Conservation (phyloP, 1,284 basidiomycete species). For the Cutaneotrichosporon sp. region DNA sequence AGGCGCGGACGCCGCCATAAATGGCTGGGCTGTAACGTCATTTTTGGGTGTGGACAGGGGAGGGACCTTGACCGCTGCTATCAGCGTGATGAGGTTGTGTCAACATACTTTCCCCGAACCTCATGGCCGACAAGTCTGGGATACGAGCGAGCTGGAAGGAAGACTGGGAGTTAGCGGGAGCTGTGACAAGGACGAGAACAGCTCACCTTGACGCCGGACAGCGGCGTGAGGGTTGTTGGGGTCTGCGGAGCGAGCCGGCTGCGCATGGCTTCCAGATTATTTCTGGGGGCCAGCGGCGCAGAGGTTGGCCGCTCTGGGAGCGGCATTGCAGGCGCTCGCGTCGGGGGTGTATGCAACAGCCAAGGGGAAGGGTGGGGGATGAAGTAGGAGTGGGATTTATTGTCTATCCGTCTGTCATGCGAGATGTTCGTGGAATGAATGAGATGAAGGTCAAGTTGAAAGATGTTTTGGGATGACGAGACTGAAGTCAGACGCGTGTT, state of each 20-base stretch:
- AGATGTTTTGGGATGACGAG: too few relatives aligned
- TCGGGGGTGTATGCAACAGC: background rate
- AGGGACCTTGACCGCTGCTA: background rate
- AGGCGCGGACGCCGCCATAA: background rate
- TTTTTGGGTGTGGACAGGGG: background rate
- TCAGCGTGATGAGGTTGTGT: background rate
- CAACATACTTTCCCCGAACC: background rate
- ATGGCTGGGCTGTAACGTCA: too few relatives aligned
- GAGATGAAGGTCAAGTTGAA: background rate
- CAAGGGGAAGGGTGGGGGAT: background rate
- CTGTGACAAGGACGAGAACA: background rate
- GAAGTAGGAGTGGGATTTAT: background rate
- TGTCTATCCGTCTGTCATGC: background rate
- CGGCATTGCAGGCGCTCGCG: too few relatives aligned
- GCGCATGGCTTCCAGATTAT: conserved; percentile 6
- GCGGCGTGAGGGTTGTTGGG: background rate
- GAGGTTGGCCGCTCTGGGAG: background rate
- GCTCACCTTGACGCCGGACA: background rate
- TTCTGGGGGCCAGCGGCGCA: background rate
- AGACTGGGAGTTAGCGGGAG: background rate
- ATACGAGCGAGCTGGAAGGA: conserved; percentile 2
- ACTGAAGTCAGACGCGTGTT: conserved; percentile 4
- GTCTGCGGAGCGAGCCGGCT: background rate
- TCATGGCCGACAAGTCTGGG: background rate
- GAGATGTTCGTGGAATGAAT: background rate